Evolutionary conservation across 2,329 filamentous ascomycete species (phyloP).

Genomic region (Colletotrichum tamarilloi): DNA sequence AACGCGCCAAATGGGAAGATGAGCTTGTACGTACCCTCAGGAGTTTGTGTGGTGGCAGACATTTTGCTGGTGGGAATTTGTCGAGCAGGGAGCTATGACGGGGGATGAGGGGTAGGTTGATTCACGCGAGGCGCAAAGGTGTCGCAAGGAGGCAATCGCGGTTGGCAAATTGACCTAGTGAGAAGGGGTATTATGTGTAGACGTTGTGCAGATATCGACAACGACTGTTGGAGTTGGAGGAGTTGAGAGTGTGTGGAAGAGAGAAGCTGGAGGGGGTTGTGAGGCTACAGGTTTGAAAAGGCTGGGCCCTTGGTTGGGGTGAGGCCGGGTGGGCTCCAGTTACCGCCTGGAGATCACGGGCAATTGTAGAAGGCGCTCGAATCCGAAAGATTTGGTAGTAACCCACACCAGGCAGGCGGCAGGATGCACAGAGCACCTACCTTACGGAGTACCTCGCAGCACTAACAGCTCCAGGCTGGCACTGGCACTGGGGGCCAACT

Average conservation of each 20-base stretch:
- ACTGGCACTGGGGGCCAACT: not conserved
- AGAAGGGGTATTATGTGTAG: not conserved
- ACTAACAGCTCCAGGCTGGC: not conserved
- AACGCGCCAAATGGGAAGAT: not conserved
- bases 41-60: constrained; percentile 45
- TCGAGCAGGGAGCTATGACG: constrained; percentile 34
- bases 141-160: constrained; percentile 22
- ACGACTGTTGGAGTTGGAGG: constrained; percentile 6
- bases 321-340: constrained; percentile 32
- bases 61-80: constrained; percentile 38
- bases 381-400: constrained; percentile 33
- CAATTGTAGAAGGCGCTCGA: constrained; percentile 36
- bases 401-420: constrained; percentile 22
- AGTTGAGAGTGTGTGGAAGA: constrained; percentile 1
- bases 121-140: constrained; percentile 29
- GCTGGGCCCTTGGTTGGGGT: constrained; percentile 30
- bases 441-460: not conserved
- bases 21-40: constrained; percentile 51
- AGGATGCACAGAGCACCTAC: constrained; percentile 5
- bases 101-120: constrained; percentile 32
- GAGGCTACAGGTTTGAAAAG: constrained; percentile 32
- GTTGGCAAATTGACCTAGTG: not conserved
- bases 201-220: constrained; percentile 6
- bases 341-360: constrained; percentile 34
- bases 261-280: constrained; percentile 27